phyloP scores from a whole-genome alignment of 768 basidiomycete genomes.

The Trametes maxima region DNA sequence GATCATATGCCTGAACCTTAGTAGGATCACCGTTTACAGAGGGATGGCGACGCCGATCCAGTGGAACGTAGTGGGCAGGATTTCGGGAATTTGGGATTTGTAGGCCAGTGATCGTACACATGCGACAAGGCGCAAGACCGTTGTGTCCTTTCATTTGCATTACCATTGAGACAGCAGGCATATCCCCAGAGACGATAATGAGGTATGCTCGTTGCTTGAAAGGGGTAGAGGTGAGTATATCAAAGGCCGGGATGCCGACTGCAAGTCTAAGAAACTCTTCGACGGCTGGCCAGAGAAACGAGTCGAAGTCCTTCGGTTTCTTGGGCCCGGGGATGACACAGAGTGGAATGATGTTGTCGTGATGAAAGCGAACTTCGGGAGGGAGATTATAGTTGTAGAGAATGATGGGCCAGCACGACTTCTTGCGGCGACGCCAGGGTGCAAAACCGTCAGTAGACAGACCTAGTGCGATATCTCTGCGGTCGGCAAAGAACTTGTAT shows the following conservation, averaged over 20 bases:
- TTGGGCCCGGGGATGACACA: slow-evolving; percentile 35
- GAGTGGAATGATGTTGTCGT: slow-evolving; percentile 27
- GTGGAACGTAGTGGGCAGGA: slow-evolving; percentile 20
- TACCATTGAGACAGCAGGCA: slow-evolving; percentile 27
- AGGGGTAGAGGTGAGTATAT: background rate
- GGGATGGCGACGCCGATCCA: background rate
- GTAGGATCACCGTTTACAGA: background rate
- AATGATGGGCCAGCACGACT: slow-evolving; percentile 45
- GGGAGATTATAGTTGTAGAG: slow-evolving; percentile 41
- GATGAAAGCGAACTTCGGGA: slow-evolving; percentile 25
- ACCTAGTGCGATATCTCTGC: slow-evolving; percentile 45
- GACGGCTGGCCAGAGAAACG: slow-evolving; percentile 32
- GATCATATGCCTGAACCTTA: slow-evolving; percentile 35
- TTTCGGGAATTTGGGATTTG: slow-evolving; percentile 15
- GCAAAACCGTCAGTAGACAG: slow-evolving; percentile 47
- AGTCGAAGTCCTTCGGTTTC: slow-evolving; percentile 32
- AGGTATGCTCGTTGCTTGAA: slow-evolving; percentile 28
- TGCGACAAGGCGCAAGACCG: slow-evolving; percentile 26
- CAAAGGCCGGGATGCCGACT: slow-evolving; percentile 23
- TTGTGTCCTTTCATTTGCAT: slow-evolving; percentile 33
- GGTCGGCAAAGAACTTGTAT: slow-evolving; percentile 41
- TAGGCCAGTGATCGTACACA: slow-evolving; percentile 27
- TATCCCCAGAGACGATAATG: slow-evolving; percentile 29
- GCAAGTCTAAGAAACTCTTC: slow-evolving; percentile 29
- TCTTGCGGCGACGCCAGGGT: slow-evolving; percentile 37